Conservation (phyloP, 1,139 yeast species). For the Petasospora rhodanensis region DNA sequence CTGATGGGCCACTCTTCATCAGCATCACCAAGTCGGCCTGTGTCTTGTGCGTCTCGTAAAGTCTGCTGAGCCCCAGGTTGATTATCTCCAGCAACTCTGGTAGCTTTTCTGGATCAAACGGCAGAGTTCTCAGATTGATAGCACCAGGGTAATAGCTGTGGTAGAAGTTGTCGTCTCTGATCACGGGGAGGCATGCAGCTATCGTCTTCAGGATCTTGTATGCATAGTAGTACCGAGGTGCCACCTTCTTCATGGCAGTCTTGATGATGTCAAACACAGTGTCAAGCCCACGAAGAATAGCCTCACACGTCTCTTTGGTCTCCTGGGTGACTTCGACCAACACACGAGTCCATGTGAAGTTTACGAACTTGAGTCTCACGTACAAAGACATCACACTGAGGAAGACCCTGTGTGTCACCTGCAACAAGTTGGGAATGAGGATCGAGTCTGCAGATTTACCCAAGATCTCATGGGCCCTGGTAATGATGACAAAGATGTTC, state of each 20-base stretch:
- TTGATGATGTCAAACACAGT: constrained; percentile 3
- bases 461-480: constrained; percentile 2
- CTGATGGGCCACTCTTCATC: not conserved
- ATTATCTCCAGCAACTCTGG: constrained; percentile 6
- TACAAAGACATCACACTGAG: constrained; percentile 5
- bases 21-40: not conserved
- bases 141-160: constrained; percentile 10
- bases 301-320: not conserved
- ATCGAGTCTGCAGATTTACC: constrained; percentile 4
- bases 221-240: constrained; percentile 9
- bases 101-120: constrained; percentile 1
- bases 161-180: constrained; percentile 5
- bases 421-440: constrained; percentile 4
- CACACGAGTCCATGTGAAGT: constrained; percentile 2
- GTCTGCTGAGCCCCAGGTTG: constrained; percentile 2
- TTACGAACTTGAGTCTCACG: constrained; percentile 7
- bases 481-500: constrained; percentile 3
- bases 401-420: constrained; percentile 7
- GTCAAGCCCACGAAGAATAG: constrained; percentile 5
- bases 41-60: constrained; percentile 1
- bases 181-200: constrained; percentile 1
- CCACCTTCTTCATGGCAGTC: constrained; percentile 3
- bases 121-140: constrained; percentile 2
- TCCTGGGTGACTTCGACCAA: not conserved
- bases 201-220: constrained; percentile 5